Base-by-base conservation (phyloP, 148 eudicot species). In the Diospyros kaki region DNA sequence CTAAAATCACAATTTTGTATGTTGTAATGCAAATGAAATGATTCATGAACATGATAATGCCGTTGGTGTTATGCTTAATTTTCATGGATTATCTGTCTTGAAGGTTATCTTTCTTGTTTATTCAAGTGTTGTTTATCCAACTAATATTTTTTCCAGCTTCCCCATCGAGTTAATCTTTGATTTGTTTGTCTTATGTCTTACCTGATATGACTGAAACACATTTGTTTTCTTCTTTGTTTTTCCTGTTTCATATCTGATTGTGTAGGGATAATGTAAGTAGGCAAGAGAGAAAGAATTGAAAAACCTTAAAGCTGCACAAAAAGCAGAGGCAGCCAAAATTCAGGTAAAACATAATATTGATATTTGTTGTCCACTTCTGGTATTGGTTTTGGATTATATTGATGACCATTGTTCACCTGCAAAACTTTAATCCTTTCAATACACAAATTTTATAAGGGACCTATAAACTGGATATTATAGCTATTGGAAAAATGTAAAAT, bases 251-350 rank as follows among this genome's bases (percentile, higher is more conserved):
- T 28, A 28, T 28, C 28, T 71, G 55, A 73, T 60, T 40, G 53
- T 68, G 41, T 58, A 51, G 43, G 14, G 9, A 73, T 40, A 46
- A 48, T 9, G 9, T n/a, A 63, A 28, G 3, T 72, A 89, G 97
- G 94, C 97, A 4, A 88, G 75, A 76, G 87, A 81, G 41, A 93
- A 95, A 76, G 97, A 89, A 65, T 50, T 88, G 81, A 93, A 93
- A 79, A 93, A 86, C 73, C 91, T 80, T 28, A 95, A 95, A 88
- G 97, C 97, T 77, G 89, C 87, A 5, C 87, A 84, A 64, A 93
- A 95, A 85, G 93, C 89, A 14, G 90, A 88, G 76, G 96, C 92
- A 42, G 92, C 91, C 4, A 88, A 82, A 81, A 77, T 84, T 66
- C 85, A 87, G 93, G 93, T 83, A 78, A 66, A 64, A 39, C 1